phyloP scores from a whole-genome alignment of 2,329 filamentous ascomycete genomes.

The Leptographium galeiforme region DNA sequence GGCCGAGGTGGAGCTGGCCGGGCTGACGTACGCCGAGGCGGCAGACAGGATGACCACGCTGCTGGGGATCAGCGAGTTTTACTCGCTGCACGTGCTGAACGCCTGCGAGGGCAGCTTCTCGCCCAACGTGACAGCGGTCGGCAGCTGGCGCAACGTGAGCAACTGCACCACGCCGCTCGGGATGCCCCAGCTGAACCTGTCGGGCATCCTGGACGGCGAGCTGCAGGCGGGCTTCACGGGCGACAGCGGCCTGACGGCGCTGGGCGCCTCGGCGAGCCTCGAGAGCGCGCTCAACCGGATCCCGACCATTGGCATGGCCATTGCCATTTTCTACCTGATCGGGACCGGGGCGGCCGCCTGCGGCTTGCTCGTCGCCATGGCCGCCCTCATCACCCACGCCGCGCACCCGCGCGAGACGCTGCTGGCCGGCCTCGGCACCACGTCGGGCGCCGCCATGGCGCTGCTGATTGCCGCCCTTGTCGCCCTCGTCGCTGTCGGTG shows the following conservation, averaged over 20 bases:
- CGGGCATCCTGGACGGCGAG: slow-evolving; percentile 30
- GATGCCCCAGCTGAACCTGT: slow-evolving; percentile 25
- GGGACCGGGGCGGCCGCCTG: slow-evolving; percentile 28
- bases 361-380: slow-evolving; percentile 28
- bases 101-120: slow-evolving; percentile 18
- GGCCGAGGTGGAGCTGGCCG: slow-evolving; percentile 12
- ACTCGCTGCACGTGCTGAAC: slow-evolving; percentile 18
- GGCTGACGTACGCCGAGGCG: slow-evolving; percentile 10
- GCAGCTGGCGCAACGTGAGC: slow-evolving; percentile 13
- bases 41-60: slow-evolving; percentile 14
- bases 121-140: slow-evolving; percentile 13
- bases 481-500: slow-evolving; percentile 2
- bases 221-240: slow-evolving; percentile 23
- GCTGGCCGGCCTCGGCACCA: slow-evolving; percentile 24
- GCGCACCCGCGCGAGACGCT: slow-evolving; percentile 11
- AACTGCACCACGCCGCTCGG: slow-evolving; percentile 13
- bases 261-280: slow-evolving; percentile 31
- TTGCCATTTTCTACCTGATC: slow-evolving; percentile 36
- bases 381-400: slow-evolving; percentile 15
- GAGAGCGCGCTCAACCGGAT: slow-evolving; percentile 34
- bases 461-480: slow-evolving; percentile 10
- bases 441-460: slow-evolving; percentile 20
- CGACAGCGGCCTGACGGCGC: slow-evolving; percentile 27
- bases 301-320: slow-evolving; percentile 31
- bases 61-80: slow-evolving; percentile 20